A percentile compares a stretch with the other conserved stretches of the same genome.
These are phyloP conservation scores for Plicaturopsis crispa DNA, from an alignment of 768 basidiomycete genomes.

Conservation along the genomic window DNA sequence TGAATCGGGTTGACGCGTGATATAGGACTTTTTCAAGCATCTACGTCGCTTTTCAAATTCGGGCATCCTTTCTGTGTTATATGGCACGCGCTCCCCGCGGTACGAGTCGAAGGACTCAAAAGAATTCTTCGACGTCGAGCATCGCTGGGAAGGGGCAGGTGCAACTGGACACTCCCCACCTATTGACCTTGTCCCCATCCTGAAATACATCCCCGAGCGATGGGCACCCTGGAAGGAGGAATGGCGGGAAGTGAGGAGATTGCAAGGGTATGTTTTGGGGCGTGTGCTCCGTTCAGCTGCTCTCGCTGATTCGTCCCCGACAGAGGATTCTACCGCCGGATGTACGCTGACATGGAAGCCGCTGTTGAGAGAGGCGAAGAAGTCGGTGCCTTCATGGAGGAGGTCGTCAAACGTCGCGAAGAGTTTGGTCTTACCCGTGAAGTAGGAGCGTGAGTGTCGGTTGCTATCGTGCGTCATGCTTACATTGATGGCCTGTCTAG, in stretches of 20 bases:
- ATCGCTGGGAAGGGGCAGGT: slow-evolving; percentile 7
- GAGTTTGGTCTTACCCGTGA: slow-evolving; percentile 18
- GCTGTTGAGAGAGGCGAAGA: not conserved
- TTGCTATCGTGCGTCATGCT: not conserved
- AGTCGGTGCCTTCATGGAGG: slow-evolving; percentile 11
- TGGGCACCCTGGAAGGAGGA: slow-evolving; percentile 15
- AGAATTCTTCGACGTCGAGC: not conserved
- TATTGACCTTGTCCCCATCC: slow-evolving; percentile 13
- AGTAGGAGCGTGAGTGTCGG: slow-evolving; percentile 13
- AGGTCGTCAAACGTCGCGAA: slow-evolving; percentile 15
- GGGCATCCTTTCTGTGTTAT: slow-evolving; percentile 11
- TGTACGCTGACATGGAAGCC: slow-evolving; percentile 1
- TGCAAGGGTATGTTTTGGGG: slow-evolving; percentile 11
- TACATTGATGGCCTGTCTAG: slow-evolving; percentile 10
- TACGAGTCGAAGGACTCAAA: slow-evolving; percentile 3
- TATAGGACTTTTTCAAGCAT: slow-evolving; percentile 9
- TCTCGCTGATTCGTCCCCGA: slow-evolving; percentile 4
- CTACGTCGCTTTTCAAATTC: slow-evolving; percentile 13
- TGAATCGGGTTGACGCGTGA: not conserved
- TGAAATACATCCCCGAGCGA: slow-evolving; percentile 11
- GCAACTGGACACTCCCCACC: slow-evolving; percentile 14
- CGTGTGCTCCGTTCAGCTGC: slow-evolving; percentile 8
- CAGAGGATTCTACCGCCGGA: not conserved
- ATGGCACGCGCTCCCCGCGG: slow-evolving; percentile 9
- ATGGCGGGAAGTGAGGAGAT: slow-evolving; percentile 8